These are phyloP conservation scores for Mucor lusitanicus DNA, from an alignment of 371 early-diverging fungal genomes.

Conservation along the genomic window DNA sequence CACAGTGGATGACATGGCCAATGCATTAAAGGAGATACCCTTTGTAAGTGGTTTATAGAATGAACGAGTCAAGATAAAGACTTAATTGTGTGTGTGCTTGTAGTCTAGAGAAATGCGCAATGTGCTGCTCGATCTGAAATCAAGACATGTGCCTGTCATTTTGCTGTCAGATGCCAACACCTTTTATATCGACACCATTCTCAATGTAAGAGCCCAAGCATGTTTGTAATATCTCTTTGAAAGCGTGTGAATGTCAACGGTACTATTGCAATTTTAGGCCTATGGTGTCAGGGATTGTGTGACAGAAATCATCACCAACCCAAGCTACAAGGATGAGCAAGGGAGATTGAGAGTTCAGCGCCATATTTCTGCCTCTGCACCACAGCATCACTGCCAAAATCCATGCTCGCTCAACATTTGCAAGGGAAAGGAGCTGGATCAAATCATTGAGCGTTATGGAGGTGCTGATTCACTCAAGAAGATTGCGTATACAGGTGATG, in stretches of 20 bases:
- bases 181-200: slow-evolving; percentile 69
- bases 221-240: background rate
- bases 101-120: slow-evolving; percentile 60
- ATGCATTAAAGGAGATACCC: slow-evolving; percentile 51
- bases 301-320: slow-evolving; percentile 72
- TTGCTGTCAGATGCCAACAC: slow-evolving; percentile 80
- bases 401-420: slow-evolving; percentile 76
- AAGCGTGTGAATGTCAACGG: background rate
- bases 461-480: slow-evolving; percentile 14
- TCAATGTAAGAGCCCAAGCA: slow-evolving; percentile 51
- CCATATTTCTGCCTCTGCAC: slow-evolving; percentile 40
- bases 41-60: slow-evolving; percentile 53
- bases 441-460: slow-evolving; percentile 32
- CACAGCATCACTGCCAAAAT: slow-evolving; percentile 64
- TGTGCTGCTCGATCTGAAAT: slow-evolving; percentile 47
- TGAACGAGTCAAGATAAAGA: too few relatives aligned
- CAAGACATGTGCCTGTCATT: slow-evolving; percentile 55
- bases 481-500: slow-evolving; percentile 50
- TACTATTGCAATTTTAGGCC: slow-evolving; percentile 34
- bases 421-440: slow-evolving; percentile 60
- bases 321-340: slow-evolving; percentile 54
- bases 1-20: slow-evolving; percentile 50
- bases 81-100: too few relatives aligned
- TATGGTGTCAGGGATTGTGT: slow-evolving; percentile 58
- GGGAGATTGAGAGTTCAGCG: slow-evolving; percentile 60